Conservation (phyloP, 257 asterid species). For the Plantago elongata region DNA sequence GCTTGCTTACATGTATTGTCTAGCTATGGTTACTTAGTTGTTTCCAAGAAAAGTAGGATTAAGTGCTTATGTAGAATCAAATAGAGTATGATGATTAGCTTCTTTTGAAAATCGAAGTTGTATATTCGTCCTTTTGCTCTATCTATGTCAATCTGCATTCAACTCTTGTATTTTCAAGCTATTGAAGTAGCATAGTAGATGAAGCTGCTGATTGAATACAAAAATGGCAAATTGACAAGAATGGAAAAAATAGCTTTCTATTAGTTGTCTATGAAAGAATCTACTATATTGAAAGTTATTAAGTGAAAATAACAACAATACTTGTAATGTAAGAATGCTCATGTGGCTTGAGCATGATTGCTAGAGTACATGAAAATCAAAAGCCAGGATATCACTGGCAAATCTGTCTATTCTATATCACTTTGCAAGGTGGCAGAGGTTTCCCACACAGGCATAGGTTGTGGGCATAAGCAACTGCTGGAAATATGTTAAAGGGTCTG, state of each 20-base stretch:
- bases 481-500: slow-evolving; percentile 63
- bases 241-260: slow-evolving; percentile 13
- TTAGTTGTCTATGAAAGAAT: slow-evolving; percentile 14
- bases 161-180: no score
- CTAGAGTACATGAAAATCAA: slow-evolving; percentile 2
- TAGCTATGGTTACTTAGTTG: no score
- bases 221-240: slow-evolving; percentile 11
- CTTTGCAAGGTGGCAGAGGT: slow-evolving; percentile 74
- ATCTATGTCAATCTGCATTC: no score
- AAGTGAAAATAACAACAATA: slow-evolving; percentile 9
- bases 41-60: no score
- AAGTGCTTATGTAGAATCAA: no score
- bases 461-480: slow-evolving; percentile 65
- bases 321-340: slow-evolving; percentile 25
- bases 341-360: slow-evolving; percentile 31
- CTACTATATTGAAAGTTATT: slow-evolving; percentile 7
- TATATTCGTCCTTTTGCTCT: no score
- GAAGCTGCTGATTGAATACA: no score
- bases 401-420: slow-evolving; percentile 24
- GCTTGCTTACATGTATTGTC: no score
- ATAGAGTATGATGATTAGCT: no score
- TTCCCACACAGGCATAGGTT: slow-evolving; percentile 82
- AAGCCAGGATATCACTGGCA: slow-evolving; percentile 79
- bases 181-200: no score
- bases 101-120: no score